Percentiles rank a stretch among this genome's conserved stretches.
phyloP scores from a whole-genome alignment of 352 stramenopile species.

The Globisporangium radiosum region DNA sequence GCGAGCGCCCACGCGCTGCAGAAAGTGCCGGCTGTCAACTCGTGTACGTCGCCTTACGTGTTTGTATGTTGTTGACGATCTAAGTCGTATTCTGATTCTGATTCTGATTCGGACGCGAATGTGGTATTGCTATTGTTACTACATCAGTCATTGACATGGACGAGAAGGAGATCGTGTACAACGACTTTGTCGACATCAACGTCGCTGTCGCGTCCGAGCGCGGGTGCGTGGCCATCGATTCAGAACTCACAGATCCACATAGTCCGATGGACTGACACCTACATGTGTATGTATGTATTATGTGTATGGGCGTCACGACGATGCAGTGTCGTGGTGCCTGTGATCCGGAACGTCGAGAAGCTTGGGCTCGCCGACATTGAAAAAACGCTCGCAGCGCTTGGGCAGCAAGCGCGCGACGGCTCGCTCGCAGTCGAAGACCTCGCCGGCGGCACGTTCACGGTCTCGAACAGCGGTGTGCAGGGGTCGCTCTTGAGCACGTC shows the following conservation, averaged over 20 bases:
- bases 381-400: conserved; percentile 91
- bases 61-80: not conserved
- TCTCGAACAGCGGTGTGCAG: conserved; percentile 96
- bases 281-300: too few relatives aligned
- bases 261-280: too few relatives aligned
- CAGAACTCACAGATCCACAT: too few relatives aligned
- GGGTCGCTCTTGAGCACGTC: conserved; percentile 98
- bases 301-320: not conserved
- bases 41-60: conserved; percentile 49
- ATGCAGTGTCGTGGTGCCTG: conserved; percentile 94
- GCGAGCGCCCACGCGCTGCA: conserved; percentile 90
- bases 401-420: conserved; percentile 56
- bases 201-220: conserved; percentile 94
- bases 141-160: conserved; percentile 93
- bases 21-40: conserved; percentile 96
- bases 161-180: conserved; percentile 98
- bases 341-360: conserved; percentile 96
- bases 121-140: not conserved
- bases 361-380: conserved; percentile 97
- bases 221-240: conserved; percentile 33
- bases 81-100: too few relatives aligned
- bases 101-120: too few relatives aligned
- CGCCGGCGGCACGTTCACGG: conserved; percentile 97
- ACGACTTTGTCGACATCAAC: conserved; percentile 98
- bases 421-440: conserved; percentile 89